Conservation (phyloP, 2,329 filamentous ascomycete species). For the Dactylellina haptotyla region DNA sequence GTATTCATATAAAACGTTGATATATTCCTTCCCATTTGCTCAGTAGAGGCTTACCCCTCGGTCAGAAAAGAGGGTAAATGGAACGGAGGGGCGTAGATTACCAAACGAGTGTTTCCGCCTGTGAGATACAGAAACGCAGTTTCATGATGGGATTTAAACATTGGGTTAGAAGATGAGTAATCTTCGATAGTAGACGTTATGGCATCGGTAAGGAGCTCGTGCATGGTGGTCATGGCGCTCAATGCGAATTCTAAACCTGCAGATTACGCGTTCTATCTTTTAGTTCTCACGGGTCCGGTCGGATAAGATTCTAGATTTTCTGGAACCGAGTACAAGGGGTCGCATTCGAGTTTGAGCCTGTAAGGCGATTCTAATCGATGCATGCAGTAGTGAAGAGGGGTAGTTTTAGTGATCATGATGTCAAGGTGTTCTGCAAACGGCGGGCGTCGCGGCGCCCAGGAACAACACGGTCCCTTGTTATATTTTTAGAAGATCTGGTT, state of each 20-base stretch:
- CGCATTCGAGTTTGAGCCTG: background rate
- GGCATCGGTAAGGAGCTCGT: background rate
- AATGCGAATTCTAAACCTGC: too few species aligned
- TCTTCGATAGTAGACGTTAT: background rate
- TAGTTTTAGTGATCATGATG: background rate
- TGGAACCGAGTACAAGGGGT: background rate
- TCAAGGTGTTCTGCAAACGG: constrained; percentile 11
- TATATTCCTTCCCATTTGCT: constrained; percentile 63
- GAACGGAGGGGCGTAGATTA: constrained; percentile 59
- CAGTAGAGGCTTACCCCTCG: constrained; percentile 59
- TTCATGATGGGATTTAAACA: constrained; percentile 11
- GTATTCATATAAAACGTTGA: constrained; percentile 72
- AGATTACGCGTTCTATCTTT: too few species aligned
- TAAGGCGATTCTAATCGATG: background rate
- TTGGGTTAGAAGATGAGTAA: constrained; percentile 14
- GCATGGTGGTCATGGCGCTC: background rate
- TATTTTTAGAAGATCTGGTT: too few species aligned
- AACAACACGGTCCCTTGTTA: background rate
- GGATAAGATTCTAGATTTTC: too few species aligned
- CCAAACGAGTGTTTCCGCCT: constrained; percentile 38
- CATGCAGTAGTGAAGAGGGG: background rate
- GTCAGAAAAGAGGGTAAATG: constrained; percentile 59
- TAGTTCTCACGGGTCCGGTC: too few species aligned
- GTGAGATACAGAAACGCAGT: constrained; percentile 23
- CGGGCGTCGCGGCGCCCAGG: background rate